phyloP scores from a whole-genome alignment of 257 asterid genomes.

The Misopates orontium region DNA sequence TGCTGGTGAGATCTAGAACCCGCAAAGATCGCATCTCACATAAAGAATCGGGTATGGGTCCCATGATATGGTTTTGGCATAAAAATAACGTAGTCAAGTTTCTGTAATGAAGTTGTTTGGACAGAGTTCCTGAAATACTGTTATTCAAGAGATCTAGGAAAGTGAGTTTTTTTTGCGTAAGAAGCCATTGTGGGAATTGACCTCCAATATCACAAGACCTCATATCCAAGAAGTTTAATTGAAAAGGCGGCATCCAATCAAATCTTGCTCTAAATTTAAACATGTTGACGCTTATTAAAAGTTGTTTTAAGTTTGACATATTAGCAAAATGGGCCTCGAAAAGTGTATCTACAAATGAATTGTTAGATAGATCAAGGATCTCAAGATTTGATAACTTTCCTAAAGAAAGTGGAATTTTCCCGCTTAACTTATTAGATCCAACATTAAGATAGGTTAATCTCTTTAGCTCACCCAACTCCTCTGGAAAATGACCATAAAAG shows the following conservation, averaged over 20 bases:
- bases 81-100: neutral
- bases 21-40: neutral
- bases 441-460: neutral
- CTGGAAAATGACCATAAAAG: neutral
- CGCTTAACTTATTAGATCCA: neutral
- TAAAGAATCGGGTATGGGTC: conserved; percentile 7
- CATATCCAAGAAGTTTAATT: neutral
- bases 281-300: neutral
- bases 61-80: neutral
- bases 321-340: conserved; percentile 17
- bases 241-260: conserved; percentile 19
- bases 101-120: neutral
- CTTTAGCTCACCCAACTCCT: neutral
- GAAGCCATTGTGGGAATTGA: conserved; percentile 26
- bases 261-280: neutral
- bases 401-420: conserved; percentile 1
- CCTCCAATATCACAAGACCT: conserved; percentile 10
- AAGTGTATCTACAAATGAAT: conserved; percentile 3
- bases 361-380: neutral
- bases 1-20: neutral
- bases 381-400: conserved; percentile 10
- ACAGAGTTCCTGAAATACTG: conserved; percentile 22
- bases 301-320: neutral
- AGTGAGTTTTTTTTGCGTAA: neutral
- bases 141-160: neutral